Conservation (phyloP, 306 rosid species). For the Castanea crenata region DNA sequence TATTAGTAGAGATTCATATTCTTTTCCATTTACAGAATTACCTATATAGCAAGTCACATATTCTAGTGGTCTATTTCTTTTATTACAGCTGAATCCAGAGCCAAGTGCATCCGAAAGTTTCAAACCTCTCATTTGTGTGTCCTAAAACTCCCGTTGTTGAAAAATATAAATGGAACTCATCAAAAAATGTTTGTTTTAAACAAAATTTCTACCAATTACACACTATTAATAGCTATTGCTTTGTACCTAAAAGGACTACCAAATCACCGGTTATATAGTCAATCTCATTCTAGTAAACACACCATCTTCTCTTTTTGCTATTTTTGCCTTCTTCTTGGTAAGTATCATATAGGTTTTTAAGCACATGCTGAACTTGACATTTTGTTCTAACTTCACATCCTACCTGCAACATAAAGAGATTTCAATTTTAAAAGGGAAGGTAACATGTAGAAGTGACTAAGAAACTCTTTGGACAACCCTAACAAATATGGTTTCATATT, state of each 20-base stretch:
- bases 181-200: neutral
- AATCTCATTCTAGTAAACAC: slow-evolving; percentile 33
- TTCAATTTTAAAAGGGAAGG: neutral
- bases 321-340: slow-evolving; percentile 3
- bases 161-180: neutral
- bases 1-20: too few relatives aligned
- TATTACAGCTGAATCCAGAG: slow-evolving; percentile 37
- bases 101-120: slow-evolving; percentile 34
- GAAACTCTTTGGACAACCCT: neutral
- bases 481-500: neutral
- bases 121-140: slow-evolving; percentile 37
- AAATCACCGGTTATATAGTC: slow-evolving; percentile 30
- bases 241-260: slow-evolving; percentile 31
- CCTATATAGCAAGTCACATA: too few relatives aligned
- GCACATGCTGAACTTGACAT: slow-evolving; percentile 25
- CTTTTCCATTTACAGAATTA: too few relatives aligned
- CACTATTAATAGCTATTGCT: neutral
- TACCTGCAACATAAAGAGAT: slow-evolving; percentile 15
- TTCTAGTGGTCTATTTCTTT: too few relatives aligned
- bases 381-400: slow-evolving; percentile 28
- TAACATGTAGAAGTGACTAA: neutral
- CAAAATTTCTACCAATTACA: neutral
- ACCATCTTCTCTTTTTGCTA: slow-evolving; percentile 29
- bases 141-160: slow-evolving; percentile 36
- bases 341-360: slow-evolving; percentile 6